These are phyloP conservation scores for Globisporangium alternatum DNA, from an alignment of 352 stramenopile genomes.

Conservation along the genomic window DNA sequence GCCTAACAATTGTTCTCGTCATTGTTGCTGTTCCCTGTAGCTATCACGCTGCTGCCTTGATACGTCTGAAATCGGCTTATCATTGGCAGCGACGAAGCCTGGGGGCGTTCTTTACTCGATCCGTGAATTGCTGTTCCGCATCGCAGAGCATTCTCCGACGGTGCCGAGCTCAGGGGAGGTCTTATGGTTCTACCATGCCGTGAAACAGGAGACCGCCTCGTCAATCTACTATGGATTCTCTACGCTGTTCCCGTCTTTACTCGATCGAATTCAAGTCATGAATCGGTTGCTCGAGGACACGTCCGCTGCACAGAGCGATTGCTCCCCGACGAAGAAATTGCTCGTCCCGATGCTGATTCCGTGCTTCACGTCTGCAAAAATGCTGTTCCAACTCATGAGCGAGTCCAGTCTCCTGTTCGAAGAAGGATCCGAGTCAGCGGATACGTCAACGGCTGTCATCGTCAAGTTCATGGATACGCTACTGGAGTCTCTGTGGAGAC, in stretches of 20 bases:
- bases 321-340: slow-evolving; percentile 48
- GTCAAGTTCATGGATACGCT: slow-evolving; percentile 56
- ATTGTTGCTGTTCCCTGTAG: slow-evolving; percentile 25
- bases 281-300: slow-evolving; percentile 65
- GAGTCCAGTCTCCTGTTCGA: slow-evolving; percentile 35
- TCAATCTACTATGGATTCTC: slow-evolving; percentile 81
- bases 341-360: slow-evolving; percentile 81
- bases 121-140: slow-evolving; percentile 64
- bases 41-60: slow-evolving; percentile 70
- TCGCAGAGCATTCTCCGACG: slow-evolving; percentile 51
- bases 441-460: slow-evolving; percentile 19
- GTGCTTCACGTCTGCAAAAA: slow-evolving; percentile 80
- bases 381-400: slow-evolving; percentile 79
- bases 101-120: slow-evolving; percentile 52
- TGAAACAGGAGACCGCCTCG: slow-evolving; percentile 77
- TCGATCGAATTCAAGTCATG: slow-evolving; percentile 79
- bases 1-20: background rate
- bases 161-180: slow-evolving; percentile 31
- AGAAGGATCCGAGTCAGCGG: slow-evolving; percentile 15
- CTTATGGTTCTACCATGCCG: slow-evolving; percentile 68
- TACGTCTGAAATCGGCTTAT: slow-evolving; percentile 53
- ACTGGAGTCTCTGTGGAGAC: slow-evolving; percentile 46
- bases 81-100: slow-evolving; percentile 25
- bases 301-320: slow-evolving; percentile 14
- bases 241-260: slow-evolving; percentile 74